A percentile compares a stretch with the other conserved stretches of the same genome.
phyloP scores from a whole-genome alignment of 139 green algal species.

The Edaphochlamys debaryana region DNA sequence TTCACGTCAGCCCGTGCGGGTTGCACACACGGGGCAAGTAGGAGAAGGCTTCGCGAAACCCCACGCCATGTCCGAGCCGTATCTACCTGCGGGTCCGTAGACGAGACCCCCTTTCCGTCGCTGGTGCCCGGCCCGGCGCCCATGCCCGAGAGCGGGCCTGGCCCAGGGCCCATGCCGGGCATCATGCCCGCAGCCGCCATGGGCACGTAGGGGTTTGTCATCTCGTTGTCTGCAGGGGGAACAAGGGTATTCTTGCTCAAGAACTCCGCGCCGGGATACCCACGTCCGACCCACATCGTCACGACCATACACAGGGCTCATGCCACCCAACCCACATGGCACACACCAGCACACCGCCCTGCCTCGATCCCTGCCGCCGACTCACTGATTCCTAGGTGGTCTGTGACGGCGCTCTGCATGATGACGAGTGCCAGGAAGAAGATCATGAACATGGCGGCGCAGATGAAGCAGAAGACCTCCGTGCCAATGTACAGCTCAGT shows the following conservation, averaged over 20 bases:
- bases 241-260: no score
- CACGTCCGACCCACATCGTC: no score
- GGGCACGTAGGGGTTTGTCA: slow-evolving; percentile 39
- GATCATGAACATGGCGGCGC: slow-evolving; percentile 56
- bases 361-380: no score
- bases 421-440: slow-evolving; percentile 60
- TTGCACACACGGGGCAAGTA: no score
- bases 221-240: slow-evolving; percentile 36
- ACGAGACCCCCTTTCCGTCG: background rate
- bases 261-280: no score
- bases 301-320: no score
- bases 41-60: no score
- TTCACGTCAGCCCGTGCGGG: no score
- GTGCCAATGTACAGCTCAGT: slow-evolving; percentile 52
- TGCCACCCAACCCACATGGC: no score
- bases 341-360: no score
- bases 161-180: slow-evolving; percentile 1
- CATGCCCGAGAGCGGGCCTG: background rate
- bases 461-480: slow-evolving; percentile 56
- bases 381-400: slow-evolving; percentile 58
- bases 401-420: slow-evolving; percentile 54
- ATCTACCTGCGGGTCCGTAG: slow-evolving; percentile 6
- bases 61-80: no score
- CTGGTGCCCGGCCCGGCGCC: background rate
- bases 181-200: slow-evolving; percentile 26